Evolutionary conservation across 2,329 filamentous ascomycete genomes (phyloP).

Genomic region (Penicillium verrucosum): DNA sequence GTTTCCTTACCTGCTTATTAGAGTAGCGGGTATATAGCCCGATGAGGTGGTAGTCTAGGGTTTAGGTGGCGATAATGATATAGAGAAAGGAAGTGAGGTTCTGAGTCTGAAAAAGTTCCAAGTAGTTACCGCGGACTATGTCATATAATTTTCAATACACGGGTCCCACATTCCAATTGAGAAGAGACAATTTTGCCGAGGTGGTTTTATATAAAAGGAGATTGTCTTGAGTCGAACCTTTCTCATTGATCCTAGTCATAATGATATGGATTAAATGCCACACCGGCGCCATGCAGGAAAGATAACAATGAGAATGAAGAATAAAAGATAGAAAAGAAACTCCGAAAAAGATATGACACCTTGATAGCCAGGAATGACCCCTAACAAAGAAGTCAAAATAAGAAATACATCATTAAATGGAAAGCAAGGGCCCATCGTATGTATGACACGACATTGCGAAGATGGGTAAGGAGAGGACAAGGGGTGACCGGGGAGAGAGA

Average conservation of each 20-base stretch:
- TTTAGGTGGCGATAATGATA: background rate
- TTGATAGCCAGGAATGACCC: background rate
- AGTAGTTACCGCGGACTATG: too few relatives aligned
- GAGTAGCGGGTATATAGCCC: slow-evolving; percentile 35
- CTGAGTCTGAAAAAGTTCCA: background rate
- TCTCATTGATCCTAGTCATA: slow-evolving; percentile 1
- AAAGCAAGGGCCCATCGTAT: background rate
- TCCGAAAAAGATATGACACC: background rate
- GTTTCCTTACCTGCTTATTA: slow-evolving; percentile 26
- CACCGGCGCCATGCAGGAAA: slow-evolving; percentile 3
- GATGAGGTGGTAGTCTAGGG: slow-evolving; percentile 30
- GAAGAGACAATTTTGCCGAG: background rate
- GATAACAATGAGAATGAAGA: background rate
- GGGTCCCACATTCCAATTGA: background rate
- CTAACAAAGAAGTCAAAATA: background rate
- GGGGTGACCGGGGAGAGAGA: background rate
- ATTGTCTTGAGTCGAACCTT: background rate
- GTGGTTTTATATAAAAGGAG: background rate
- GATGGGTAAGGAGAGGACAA: background rate
- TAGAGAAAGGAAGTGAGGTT: background rate
- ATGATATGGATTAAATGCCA: background rate
- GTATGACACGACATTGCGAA: background rate
- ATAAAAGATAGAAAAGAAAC: background rate
- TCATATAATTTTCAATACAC: background rate
- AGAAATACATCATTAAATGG: background rate